A percentile compares a stretch with the other conserved stretches of the same genome.
phyloP scores from a whole-genome alignment of 305 asterid genomes.

The Withania somnifera region DNA sequence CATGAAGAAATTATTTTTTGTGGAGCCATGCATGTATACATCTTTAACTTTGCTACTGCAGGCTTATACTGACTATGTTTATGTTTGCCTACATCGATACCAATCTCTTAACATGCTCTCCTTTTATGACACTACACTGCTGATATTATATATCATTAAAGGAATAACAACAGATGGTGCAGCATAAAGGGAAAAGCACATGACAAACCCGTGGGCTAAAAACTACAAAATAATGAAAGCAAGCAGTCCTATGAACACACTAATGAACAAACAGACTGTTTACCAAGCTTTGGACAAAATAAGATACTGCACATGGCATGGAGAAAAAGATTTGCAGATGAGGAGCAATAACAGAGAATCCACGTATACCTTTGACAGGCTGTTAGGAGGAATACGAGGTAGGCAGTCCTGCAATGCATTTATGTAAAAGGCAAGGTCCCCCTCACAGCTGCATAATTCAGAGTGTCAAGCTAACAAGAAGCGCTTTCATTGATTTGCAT shows the following conservation, averaged over 20 bases:
- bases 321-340: neutral
- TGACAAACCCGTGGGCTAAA: neutral
- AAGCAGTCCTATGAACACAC: neutral
- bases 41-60: neutral
- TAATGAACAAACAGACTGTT: neutral
- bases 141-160: neutral
- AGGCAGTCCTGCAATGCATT: slow-evolving; percentile 48
- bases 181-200: neutral
- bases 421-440: slow-evolving; percentile 54
- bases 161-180: neutral
- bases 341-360: neutral
- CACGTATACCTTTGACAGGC: slow-evolving; percentile 59
- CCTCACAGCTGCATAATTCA: slow-evolving; percentile 39
- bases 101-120: neutral
- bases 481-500: neutral
- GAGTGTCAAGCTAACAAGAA: neutral
- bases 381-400: slow-evolving; percentile 68
- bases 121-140: neutral
- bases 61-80: neutral
- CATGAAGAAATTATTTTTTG: neutral
- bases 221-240: neutral
- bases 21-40: neutral
- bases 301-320: neutral
- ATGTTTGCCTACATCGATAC: neutral
- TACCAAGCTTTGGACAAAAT: neutral